These are phyloP conservation scores for Xylaria scruposa DNA, from an alignment of 495 filamentous ascomycete genomes.

Conservation along the genomic window DNA sequence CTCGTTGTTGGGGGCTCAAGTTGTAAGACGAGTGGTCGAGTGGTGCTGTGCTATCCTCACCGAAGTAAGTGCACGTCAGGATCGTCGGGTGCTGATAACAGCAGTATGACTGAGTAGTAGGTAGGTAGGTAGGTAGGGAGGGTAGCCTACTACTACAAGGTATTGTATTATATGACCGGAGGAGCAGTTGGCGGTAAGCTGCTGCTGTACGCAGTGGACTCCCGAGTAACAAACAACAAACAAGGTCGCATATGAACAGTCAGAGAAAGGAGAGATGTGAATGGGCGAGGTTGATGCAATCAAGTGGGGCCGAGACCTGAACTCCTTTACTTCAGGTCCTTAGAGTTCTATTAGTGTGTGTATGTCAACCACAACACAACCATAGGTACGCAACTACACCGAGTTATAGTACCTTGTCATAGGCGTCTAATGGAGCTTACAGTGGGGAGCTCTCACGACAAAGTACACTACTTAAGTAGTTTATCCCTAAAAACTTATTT, in stretches of 20 bases:
- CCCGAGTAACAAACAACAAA: constrained; percentile 1
- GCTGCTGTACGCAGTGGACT: neutral
- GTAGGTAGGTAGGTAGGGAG: neutral
- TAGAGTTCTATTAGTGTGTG: constrained; percentile 14
- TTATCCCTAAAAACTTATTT: neutral
- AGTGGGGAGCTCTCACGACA: neutral
- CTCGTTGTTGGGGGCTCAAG: constrained; percentile 7
- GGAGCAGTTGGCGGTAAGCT: constrained; percentile 13
- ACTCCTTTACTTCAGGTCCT: constrained; percentile 14
- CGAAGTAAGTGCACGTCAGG: constrained; percentile 6
- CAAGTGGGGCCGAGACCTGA: constrained; percentile 34
- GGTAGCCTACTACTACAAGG: neutral
- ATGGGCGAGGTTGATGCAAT: constrained; percentile 39
- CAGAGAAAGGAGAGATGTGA: constrained; percentile 36
- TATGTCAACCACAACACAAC: neutral
- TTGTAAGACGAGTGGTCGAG: constrained; percentile 9
- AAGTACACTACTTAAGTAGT: neutral
- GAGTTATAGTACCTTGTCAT: neutral
- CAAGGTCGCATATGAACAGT: neutral
- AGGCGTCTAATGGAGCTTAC: constrained; percentile 2
- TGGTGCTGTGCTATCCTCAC: constrained; percentile 13
- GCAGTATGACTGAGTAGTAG: neutral
- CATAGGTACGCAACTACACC: neutral
- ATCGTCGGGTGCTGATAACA: constrained; percentile 22
- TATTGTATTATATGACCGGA: neutral